Evolutionary conservation across 1,139 yeast genomes (phyloP), one percentile per base, ranked within the genome.

Genomic region (Protomyces pachydermus): DNA sequence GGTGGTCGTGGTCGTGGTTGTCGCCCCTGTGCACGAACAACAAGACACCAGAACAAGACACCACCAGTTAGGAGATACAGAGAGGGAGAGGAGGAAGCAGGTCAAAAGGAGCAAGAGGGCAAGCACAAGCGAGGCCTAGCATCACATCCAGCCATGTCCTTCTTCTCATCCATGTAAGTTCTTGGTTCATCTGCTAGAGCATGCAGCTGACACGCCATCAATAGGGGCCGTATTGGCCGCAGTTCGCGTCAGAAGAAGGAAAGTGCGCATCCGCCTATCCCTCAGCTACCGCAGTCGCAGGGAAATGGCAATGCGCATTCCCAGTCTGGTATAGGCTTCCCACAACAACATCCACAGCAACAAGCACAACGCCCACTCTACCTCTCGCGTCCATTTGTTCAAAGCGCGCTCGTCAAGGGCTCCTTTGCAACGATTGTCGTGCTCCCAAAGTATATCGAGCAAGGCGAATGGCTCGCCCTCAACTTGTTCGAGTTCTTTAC

Each of bases 391-490:
- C 98, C 98, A 14, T 95, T 88, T 75, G 95, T 91, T 4, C 86
- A 91, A 68, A 89, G 97, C 0, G 96, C 98, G 0, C 79, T 93
- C 55, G 98, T 95, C 39, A 93, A 93, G 72, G 99, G 99, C n/a
- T 88, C 96, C 0, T 95, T 91, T 78, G 91, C 88, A 72, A 91
- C 98, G 0, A 93, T 93, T 69, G 98, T 93, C 1, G 96, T 89
- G 74, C 80, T 90, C 37, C 98, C 99, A 28, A 90, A 89, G 73
- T 93, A 91, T 72, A 98, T 95, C 28, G 98, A 95, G 72, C 81
- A 84, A 67, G 88, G 91, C 61, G 99, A 93, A 74, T 93, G 99
- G 99, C 80, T 93, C 25, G 97, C 98, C 0, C 81, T 95, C 63
- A 93, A 91, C 73, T 85, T 90, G 10, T 91, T 91, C 75, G 98